These are phyloP conservation scores for Persicaria maculosa DNA, from an alignment of 148 eudicot species.

Conservation along the genomic window DNA sequence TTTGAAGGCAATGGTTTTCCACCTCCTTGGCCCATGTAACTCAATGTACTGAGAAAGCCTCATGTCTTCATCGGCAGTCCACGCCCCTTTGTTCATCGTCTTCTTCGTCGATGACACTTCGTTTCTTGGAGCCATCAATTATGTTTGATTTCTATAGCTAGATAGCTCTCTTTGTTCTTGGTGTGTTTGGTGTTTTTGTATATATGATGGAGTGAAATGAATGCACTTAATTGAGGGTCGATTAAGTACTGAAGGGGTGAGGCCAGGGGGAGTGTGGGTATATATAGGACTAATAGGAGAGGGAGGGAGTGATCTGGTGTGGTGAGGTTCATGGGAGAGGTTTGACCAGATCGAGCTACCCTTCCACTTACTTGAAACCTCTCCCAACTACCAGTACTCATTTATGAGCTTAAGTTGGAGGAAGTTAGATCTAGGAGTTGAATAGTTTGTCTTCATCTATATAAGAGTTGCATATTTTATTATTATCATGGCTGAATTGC, in stretches of 20 bases:
- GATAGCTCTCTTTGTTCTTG: background rate
- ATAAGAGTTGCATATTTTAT: background rate
- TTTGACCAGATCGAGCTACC: conserved; percentile 19
- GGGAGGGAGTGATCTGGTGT: background rate
- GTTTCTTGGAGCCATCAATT: conserved; percentile 18
- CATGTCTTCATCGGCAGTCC: conserved; percentile 67
- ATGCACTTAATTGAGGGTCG: too few relatives aligned
- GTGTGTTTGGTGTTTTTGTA: background rate
- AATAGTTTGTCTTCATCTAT: background rate
- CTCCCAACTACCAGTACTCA: conserved; percentile 12
- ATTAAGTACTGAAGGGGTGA: too few relatives aligned
- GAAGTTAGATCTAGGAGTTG: background rate
- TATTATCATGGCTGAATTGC: too few relatives aligned
- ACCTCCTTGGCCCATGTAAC: conserved; percentile 44
- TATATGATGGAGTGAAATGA: too few relatives aligned
- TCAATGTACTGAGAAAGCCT: conserved; percentile 39
- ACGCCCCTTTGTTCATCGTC: conserved; percentile 49
- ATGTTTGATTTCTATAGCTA: background rate
- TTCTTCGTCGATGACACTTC: conserved; percentile 11
- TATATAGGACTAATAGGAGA: background rate
- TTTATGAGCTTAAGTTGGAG: background rate
- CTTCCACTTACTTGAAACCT: conserved; percentile 19
- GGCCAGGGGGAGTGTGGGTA: background rate
- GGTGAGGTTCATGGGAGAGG: background rate
- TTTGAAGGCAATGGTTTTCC: conserved; percentile 47